A percentile compares a stretch with the other conserved stretches of the same genome.
Evolutionary conservation across 1,284 basidiomycete species (phyloP).

Genomic region (Earliella scabrosa): DNA sequence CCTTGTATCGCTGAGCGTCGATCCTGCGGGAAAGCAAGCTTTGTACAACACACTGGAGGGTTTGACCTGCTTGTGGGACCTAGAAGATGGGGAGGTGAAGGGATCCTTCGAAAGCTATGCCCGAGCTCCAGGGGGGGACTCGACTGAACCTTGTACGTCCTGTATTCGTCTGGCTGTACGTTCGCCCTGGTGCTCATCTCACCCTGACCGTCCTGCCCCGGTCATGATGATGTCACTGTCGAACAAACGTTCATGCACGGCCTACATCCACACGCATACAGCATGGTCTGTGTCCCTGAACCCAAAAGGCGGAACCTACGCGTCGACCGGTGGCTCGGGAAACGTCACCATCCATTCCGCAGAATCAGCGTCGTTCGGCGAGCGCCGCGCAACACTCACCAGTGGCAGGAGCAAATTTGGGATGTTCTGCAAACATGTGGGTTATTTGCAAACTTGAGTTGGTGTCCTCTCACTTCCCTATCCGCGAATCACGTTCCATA

Average conservation of each 20-base stretch:
- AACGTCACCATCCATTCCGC: slow-evolving; percentile 73
- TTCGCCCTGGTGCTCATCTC: too few relatives aligned
- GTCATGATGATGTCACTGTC: not conserved
- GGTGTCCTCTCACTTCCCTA: slow-evolving; percentile 8
- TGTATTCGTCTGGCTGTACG: slow-evolving; percentile 20
- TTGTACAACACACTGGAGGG: slow-evolving; percentile 85
- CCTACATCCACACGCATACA: slow-evolving; percentile 56
- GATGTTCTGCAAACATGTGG: slow-evolving; percentile 78
- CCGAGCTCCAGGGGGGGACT: slow-evolving; percentile 48
- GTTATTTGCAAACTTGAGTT: slow-evolving; percentile 36
- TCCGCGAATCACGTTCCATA: too few relatives aligned
- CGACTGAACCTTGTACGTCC: slow-evolving; percentile 71
- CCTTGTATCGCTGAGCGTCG: slow-evolving; percentile 71
- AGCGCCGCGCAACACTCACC: slow-evolving; percentile 56
- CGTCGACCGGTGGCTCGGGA: slow-evolving; percentile 78
- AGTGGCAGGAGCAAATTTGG: slow-evolving; percentile 83
- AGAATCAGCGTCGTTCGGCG: slow-evolving; percentile 62
- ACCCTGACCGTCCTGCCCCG: not conserved
- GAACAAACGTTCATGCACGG: not conserved
- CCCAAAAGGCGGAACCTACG: slow-evolving; percentile 74
- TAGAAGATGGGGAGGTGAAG: slow-evolving; percentile 58
- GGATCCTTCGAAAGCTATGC: slow-evolving; percentile 77
- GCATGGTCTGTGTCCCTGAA: slow-evolving; percentile 85
- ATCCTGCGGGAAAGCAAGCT: slow-evolving; percentile 62
- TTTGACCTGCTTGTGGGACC: slow-evolving; percentile 72